A percentile compares a stretch with the other conserved stretches of the same genome.
These are phyloP conservation scores for Anthoceros angustus DNA, from an alignment of 225 moss, liverwort and hornwort species.

Conservation along the genomic window DNA sequence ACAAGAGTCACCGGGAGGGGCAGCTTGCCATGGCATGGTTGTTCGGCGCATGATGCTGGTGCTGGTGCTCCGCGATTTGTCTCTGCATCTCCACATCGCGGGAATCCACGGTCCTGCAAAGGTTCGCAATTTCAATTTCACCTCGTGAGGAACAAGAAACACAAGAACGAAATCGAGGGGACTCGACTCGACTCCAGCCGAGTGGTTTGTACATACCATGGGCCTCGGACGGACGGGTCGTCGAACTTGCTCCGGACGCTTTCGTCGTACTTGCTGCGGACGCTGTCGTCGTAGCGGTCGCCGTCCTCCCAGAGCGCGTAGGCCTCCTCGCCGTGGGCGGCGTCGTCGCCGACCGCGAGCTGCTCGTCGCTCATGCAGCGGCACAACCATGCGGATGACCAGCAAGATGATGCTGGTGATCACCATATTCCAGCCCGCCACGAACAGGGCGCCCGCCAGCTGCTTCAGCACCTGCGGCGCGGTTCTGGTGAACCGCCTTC, in stretches of 20 bases:
- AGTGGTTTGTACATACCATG: neutral
- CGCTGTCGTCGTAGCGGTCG: constrained; percentile 1
- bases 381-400: neutral
- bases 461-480: neutral
- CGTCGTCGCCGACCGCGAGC: constrained; percentile 4
- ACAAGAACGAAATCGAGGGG: no score
- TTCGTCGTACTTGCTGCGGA: neutral
- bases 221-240: no score
- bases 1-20: neutral
- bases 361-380: constrained; percentile 2
- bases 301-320: constrained; percentile 3
- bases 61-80: neutral
- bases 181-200: no score
- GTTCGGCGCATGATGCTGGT: neutral
- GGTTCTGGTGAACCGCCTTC: neutral
- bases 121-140: neutral
- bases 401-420: neutral
- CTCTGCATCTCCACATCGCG: constrained; percentile 4
- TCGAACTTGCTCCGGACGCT: neutral
- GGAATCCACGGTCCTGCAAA: neutral
- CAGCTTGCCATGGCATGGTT: neutral
- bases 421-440: neutral
- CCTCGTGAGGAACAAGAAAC: no score
- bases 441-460: neutral
- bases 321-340: constrained; percentile 4